These are phyloP conservation scores for Trebouxia gelatinosa DNA, from an alignment of 163 green algal genomes.

Conservation along the genomic window DNA sequence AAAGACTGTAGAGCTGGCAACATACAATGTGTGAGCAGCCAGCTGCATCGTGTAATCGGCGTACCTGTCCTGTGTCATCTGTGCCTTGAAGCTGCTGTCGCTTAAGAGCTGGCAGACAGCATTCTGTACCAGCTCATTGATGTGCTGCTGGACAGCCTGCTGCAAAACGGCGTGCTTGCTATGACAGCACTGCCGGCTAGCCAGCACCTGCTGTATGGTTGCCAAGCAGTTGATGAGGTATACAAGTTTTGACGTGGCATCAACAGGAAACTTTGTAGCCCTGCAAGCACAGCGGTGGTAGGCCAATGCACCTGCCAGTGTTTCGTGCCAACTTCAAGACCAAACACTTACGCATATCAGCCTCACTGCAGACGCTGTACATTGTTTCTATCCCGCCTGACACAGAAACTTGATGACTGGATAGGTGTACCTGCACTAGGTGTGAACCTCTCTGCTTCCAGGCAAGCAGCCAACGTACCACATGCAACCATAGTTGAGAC, in stretches of 20 bases:
- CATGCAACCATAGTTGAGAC: too few relatives aligned
- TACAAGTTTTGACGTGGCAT: constrained; percentile 54
- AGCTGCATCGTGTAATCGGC: neutral
- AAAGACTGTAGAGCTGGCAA: neutral
- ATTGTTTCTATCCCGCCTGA: neutral
- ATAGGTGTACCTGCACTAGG: neutral
- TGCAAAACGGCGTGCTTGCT: constrained; percentile 31
- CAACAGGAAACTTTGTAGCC: constrained; percentile 55
- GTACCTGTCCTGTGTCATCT: neutral
- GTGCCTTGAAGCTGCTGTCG: neutral
- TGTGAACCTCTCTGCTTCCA: neutral
- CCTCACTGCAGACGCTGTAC: neutral
- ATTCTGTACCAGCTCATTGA: neutral
- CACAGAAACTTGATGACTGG: neutral
- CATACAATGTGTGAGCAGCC: neutral
- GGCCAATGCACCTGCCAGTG: neutral
- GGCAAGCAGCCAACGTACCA: neutral
- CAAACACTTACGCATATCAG: neutral
- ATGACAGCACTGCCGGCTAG: constrained; percentile 36
- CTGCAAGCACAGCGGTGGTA: neutral
- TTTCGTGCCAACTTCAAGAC: neutral
- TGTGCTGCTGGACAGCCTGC: neutral
- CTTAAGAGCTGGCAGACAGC: neutral
- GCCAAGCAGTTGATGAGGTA: constrained; percentile 91
- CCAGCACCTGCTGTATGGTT: constrained; percentile 58